Evolutionary conservation across 2,329 filamentous ascomycete species (phyloP).

Genomic region (Arachnomyces sp.): DNA sequence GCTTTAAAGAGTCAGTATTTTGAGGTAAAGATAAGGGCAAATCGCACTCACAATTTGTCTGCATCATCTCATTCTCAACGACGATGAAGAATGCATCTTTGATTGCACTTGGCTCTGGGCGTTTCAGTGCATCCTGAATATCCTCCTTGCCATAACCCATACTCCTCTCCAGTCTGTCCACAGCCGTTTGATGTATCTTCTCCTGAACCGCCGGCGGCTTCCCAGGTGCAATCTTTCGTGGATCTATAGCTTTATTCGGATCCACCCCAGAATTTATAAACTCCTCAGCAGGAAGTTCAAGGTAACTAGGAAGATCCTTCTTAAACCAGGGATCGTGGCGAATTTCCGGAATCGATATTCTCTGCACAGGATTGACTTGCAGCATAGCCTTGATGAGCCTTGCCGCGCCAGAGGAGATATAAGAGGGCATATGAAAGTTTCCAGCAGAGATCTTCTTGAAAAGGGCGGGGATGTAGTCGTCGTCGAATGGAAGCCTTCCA

Average conservation of each 20-base stretch:
- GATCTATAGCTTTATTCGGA: conserved; percentile 81
- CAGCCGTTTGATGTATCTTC: conserved; percentile 83
- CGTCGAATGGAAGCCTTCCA: conserved; percentile 78
- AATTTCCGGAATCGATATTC: conserved; percentile 90
- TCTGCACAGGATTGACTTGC: conserved; percentile 86
- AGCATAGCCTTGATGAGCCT: conserved; percentile 82
- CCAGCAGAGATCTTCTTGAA: conserved; percentile 97
- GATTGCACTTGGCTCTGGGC: conserved; percentile 90
- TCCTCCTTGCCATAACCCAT: conserved; percentile 96
- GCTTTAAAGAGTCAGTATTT: conserved; percentile 17
- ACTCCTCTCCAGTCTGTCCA: conserved; percentile 90
- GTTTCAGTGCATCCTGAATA: conserved; percentile 86
- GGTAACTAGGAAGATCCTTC: conserved; percentile 75
- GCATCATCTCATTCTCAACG: conserved; percentile 95
- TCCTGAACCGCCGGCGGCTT: conserved; percentile 73
- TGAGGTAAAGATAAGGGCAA: conserved; percentile 3
- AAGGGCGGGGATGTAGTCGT: conserved; percentile 93
- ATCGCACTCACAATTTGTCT: conserved; percentile 68
- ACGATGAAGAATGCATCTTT: conserved; percentile 99
- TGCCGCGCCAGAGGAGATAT: conserved; percentile 73
- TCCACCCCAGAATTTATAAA: conserved; percentile 92
- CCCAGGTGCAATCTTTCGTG: conserved; percentile 69
- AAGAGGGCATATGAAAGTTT: conserved; percentile 83
- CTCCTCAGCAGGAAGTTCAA: conserved; percentile 80
- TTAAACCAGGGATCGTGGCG: conserved; percentile 90